Conservation (phyloP, 1,139 yeast species). For the Geotrichum carabidarum region DNA sequence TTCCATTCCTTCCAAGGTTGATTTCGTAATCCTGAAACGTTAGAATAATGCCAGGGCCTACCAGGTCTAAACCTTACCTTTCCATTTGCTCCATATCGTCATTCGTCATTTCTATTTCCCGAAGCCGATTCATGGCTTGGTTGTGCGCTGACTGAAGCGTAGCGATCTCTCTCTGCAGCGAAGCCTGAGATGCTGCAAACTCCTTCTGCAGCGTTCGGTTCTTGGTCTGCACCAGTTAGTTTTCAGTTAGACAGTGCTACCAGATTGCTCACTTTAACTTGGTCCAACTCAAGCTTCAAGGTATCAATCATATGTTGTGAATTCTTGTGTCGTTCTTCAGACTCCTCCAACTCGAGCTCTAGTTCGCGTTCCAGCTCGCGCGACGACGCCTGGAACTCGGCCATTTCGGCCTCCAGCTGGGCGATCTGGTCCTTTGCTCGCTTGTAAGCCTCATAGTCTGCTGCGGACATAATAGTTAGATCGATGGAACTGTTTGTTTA, state of each 20-base stretch:
- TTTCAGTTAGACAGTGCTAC: not conserved
- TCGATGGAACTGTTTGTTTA: too few species aligned
- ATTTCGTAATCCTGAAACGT: slow-evolving; percentile 27
- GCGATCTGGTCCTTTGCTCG: slow-evolving; percentile 35
- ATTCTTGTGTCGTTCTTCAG: slow-evolving; percentile 31
- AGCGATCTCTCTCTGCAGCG: slow-evolving; percentile 31
- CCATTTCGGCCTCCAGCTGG: slow-evolving; percentile 38
- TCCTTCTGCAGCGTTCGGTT: slow-evolving; percentile 30
- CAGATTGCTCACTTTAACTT: slow-evolving; percentile 26
- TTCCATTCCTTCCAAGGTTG: slow-evolving; percentile 34
- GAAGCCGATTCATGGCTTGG: slow-evolving; percentile 30
- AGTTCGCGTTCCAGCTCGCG: slow-evolving; percentile 37
- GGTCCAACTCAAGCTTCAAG: slow-evolving; percentile 27
- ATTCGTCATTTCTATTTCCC: slow-evolving; percentile 40
- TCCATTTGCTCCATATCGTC: slow-evolving; percentile 38
- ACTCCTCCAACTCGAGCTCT: slow-evolving; percentile 37
- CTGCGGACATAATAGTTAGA: slow-evolving; percentile 10
- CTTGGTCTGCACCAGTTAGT: slow-evolving; percentile 20
- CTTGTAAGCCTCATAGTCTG: slow-evolving; percentile 21
- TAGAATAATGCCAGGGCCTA: not conserved
- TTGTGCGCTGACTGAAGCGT: slow-evolving; percentile 31
- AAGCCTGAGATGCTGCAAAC: slow-evolving; percentile 29
- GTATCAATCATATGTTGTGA: slow-evolving; percentile 27
- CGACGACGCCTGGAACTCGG: slow-evolving; percentile 38
- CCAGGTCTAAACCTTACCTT: not conserved